phyloP scores from a whole-genome alignment of 148 eudicot genomes.

The Dysphania ambrosioides region DNA sequence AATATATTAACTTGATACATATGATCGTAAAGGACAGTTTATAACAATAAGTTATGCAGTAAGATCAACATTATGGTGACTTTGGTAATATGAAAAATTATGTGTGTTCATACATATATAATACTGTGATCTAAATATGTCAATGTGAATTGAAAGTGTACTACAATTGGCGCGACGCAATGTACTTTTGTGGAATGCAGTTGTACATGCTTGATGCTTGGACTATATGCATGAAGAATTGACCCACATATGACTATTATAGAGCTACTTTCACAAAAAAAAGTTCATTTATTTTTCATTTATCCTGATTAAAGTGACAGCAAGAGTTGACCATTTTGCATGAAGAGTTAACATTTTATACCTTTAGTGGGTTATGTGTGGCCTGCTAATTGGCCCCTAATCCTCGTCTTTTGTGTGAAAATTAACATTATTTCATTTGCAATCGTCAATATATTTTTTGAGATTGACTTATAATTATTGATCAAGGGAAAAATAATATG shows the following conservation, averaged over 20 bases:
- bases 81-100: neutral
- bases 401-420: constrained; percentile 27
- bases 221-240: constrained; percentile 24
- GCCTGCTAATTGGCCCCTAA: constrained; percentile 20
- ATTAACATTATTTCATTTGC: neutral
- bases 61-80: neutral
- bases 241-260: constrained; percentile 11
- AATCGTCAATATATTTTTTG: constrained; percentile 3
- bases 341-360: constrained; percentile 24
- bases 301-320: constrained; percentile 21
- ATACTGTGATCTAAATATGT: neutral
- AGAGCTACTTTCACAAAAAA: too few species aligned
- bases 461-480: constrained; percentile 11
- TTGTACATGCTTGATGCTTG: constrained; percentile 21
- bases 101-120: neutral
- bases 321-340: constrained; percentile 33
- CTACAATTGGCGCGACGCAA: neutral
- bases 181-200: constrained; percentile 3
- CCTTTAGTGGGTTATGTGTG: constrained; percentile 26
- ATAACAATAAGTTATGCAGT: too few species aligned
- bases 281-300: neutral
- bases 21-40: too few species aligned
- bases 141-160: neutral
- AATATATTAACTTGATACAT: too few species aligned
- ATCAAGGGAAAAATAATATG: neutral